Evolutionary conservation across 352 stramenopile genomes (phyloP).

Genomic region (Elongisporangium prolatum): DNA sequence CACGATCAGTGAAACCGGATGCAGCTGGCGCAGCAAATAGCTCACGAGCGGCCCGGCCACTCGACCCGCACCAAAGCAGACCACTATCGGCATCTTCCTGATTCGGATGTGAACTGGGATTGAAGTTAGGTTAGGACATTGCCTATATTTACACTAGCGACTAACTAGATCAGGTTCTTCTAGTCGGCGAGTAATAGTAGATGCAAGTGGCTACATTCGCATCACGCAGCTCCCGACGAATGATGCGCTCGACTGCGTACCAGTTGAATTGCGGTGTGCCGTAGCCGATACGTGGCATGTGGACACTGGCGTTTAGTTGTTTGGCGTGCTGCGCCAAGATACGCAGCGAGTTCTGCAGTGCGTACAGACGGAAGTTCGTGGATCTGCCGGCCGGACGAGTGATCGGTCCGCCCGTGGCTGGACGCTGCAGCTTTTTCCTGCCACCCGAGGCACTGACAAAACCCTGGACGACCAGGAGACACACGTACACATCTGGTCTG

Average conservation of each 20-base stretch:
- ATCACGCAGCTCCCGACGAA: conserved; percentile 59
- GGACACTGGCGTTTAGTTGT: conserved; percentile 41
- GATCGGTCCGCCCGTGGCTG: conserved; percentile 19
- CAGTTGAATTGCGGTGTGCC: conserved; percentile 77
- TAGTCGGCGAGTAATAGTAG: conserved; percentile 59
- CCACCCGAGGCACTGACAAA: conserved; percentile 24
- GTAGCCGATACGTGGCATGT: conserved; percentile 77
- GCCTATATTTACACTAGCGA: too few species aligned
- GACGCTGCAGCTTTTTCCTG: conserved; percentile 45
- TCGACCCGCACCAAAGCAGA: conserved; percentile 43
- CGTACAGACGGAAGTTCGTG: conserved; percentile 60
- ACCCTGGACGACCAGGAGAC: conserved; percentile 67
- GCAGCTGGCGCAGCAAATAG: conserved; percentile 24
- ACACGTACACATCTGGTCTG: conserved; percentile 37
- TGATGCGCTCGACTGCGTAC: conserved; percentile 74
- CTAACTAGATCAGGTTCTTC: conserved; percentile 3
- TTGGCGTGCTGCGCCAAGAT: conserved; percentile 30
- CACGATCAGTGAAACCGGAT: conserved; percentile 15
- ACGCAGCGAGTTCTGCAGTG: conserved; percentile 43
- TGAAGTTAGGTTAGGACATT: neutral
- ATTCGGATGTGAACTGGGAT: neutral
- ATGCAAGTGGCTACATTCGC: conserved; percentile 45
- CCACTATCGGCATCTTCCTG: conserved; percentile 10
- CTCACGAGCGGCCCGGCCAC: conserved; percentile 34
- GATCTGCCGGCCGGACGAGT: conserved; percentile 47